Conservation (phyloP, 345 rosid species). For the Syzygium aromaticum region DNA sequence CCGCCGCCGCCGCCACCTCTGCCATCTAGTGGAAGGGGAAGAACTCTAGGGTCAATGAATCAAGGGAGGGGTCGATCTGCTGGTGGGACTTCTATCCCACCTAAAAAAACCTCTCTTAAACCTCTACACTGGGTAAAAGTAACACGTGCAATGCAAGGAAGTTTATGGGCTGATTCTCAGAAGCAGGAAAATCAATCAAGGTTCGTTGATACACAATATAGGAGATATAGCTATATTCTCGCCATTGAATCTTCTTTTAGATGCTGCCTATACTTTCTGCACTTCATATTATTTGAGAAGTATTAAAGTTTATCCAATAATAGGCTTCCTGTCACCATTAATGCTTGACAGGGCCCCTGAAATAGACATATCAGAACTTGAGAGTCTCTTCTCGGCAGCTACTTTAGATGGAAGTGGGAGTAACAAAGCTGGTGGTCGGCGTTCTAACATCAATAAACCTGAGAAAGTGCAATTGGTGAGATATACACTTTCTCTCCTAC, state of each 20-base stretch:
- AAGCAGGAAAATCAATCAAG: conserved; percentile 77
- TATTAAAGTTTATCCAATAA: background rate
- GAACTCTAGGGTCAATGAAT: conserved; percentile 22
- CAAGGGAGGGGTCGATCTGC: conserved; percentile 55
- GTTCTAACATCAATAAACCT: conserved; percentile 72
- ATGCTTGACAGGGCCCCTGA: conserved; percentile 82
- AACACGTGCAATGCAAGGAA: conserved; percentile 83
- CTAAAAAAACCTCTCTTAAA: conserved; percentile 64
- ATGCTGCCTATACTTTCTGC: background rate
- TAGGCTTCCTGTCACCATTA: background rate
- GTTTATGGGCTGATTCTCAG: conserved; percentile 93
- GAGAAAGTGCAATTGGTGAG: conserved; percentile 95
- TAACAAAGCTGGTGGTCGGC: conserved; percentile 66
- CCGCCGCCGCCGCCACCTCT: conserved; percentile 28
- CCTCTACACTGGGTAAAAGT: conserved; percentile 98
- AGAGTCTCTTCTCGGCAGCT: conserved; percentile 85
- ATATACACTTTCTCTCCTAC: background rate
- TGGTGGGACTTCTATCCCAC: conserved; percentile 33
- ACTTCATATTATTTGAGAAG: background rate
- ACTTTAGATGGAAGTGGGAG: conserved; percentile 50
- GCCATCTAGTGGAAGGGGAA: conserved; percentile 59
- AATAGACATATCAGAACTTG: conserved; percentile 95
- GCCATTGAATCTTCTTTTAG: background rate
- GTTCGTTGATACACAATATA: conserved; percentile 23
- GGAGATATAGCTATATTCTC: background rate